Base-by-base conservation (phyloP, 305 asterid species). In the Striga hermonthica region DNA sequence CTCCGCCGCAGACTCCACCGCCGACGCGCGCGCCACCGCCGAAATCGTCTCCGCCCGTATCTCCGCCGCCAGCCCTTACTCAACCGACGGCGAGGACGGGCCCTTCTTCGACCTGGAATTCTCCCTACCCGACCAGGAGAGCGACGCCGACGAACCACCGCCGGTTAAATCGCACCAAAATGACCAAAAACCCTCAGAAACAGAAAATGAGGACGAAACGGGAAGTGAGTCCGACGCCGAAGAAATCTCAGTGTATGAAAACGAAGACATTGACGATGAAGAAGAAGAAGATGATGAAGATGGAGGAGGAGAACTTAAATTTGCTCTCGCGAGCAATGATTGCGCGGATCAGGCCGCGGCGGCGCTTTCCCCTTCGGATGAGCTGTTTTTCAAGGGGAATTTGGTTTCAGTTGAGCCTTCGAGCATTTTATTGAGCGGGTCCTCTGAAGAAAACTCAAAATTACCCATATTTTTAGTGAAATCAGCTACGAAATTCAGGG, bases 401-500 rank as follows among this genome's bases (percentile, higher is more conserved):
- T 56, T 83, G 49, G 83, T 85, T 4, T 73, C 93, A 0, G 75
- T 83, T 4, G 94, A 88, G 71, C 81, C 85, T 1, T 72, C 88
- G 1, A 69, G 77, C 60, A 7, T 75, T 53, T 36, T 75, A 57
- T 13, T 78, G 65, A 69, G 70, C n/a, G 71, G 69, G 15, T 70
- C 85, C 11, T 68, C 83, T 3, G 90, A 82, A 53, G 81, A 83
- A 4, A 78, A 73, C 61, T 78, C 90, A 5, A 91, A 84, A 36
- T 52, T 84, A 47, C 86, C 95, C 1, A 76, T 76, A 2, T 79
- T 81, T 1, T 37, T 87, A 28, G 75, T 77, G 8, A 91, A 84
- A 75, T 88, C 95, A 6, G 95, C 95, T 0, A 79, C 94, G 10
- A 91, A 83, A 59, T 85, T 91, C 28, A 81, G 94, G 5, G 91